Evolutionary conservation across 2,329 filamentous ascomycete genomes (phyloP).

Genomic region (Aspergillus floridensis): DNA sequence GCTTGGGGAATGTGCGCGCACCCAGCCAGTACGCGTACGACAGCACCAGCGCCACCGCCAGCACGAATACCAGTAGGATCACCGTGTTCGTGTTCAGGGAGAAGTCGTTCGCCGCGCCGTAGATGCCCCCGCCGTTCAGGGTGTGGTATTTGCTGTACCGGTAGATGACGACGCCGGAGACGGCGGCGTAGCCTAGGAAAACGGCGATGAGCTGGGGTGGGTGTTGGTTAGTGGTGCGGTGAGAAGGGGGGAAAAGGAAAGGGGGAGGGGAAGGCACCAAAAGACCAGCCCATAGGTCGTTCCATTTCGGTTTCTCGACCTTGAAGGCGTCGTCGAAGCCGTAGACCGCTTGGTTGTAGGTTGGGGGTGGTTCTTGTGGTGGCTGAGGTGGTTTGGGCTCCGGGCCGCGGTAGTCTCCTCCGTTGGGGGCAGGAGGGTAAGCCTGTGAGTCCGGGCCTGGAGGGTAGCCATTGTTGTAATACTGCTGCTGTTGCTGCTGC

Average conservation of each 20-base stretch:
- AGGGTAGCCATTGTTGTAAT: constrained; percentile 12
- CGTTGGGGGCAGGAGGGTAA: constrained; percentile 15
- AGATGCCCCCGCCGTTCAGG: constrained; percentile 70
- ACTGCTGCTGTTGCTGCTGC: constrained; percentile 17
- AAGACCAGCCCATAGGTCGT: constrained; percentile 85
- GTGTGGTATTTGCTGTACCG: constrained; percentile 66
- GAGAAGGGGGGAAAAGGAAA: constrained; percentile 1
- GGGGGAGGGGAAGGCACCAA: constrained; percentile 52
- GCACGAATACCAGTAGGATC: constrained; percentile 76
- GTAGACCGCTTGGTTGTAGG: constrained; percentile 36
- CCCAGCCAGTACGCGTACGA: constrained; percentile 74
- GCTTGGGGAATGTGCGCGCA: constrained; percentile 76
- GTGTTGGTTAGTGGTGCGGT: neutral
- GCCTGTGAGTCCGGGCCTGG: constrained; percentile 20
- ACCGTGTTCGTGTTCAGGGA: constrained; percentile 79
- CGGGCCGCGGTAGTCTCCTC: constrained; percentile 8
- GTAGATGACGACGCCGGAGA: constrained; percentile 72
- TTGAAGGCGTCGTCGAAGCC: constrained; percentile 79
- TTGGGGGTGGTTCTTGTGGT: constrained; percentile 25
- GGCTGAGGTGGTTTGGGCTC: constrained; percentile 24
- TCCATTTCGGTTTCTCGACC: constrained; percentile 78
- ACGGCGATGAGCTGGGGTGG: constrained; percentile 67
- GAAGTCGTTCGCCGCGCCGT: constrained; percentile 64
- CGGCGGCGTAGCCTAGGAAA: constrained; percentile 69
- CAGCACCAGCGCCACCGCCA: constrained; percentile 70